Evolutionary conservation across 192 early-diverging fungal genomes (phyloP).

Genomic region (Podila verticillata): DNA sequence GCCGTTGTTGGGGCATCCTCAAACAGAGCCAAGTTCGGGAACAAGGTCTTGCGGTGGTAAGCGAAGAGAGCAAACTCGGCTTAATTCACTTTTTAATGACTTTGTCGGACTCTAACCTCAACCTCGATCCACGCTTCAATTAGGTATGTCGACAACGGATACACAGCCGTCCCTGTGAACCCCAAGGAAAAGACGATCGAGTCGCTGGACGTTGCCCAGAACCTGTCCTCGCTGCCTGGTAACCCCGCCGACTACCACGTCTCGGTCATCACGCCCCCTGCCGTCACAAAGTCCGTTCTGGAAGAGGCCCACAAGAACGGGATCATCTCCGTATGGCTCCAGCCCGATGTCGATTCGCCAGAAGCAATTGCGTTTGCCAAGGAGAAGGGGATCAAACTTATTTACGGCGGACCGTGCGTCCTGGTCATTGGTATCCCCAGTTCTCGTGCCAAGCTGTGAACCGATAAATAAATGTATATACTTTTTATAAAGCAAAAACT

Average conservation of each 20-base stretch:
- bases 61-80: not conserved
- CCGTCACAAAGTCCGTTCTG: conserved; percentile 67
- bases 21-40: conserved; percentile 82
- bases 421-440: conserved; percentile 59
- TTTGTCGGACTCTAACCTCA: not conserved
- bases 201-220: conserved; percentile 40
- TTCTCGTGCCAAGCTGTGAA: conserved; percentile 26
- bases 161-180: conserved; percentile 46
- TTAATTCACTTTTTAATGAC: not conserved
- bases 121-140: not conserved
- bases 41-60: conserved; percentile 85
- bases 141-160: conserved; percentile 45
- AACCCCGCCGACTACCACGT: conserved; percentile 59
- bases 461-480: not conserved
- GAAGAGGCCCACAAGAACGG: conserved; percentile 67
- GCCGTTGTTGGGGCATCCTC: conserved; percentile 85
- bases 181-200: conserved; percentile 57
- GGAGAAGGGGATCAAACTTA: conserved; percentile 58
- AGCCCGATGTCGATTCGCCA: conserved; percentile 72
- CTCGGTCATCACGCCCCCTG: conserved; percentile 78
- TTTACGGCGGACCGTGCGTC: conserved; percentile 75
- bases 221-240: conserved; percentile 53
- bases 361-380: conserved; percentile 61
- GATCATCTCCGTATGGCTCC: conserved; percentile 74
- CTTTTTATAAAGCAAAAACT: not conserved